Base-by-base conservation (phyloP, 2,329 filamentous ascomycete species). In the Cladophialophora exuberans region DNA sequence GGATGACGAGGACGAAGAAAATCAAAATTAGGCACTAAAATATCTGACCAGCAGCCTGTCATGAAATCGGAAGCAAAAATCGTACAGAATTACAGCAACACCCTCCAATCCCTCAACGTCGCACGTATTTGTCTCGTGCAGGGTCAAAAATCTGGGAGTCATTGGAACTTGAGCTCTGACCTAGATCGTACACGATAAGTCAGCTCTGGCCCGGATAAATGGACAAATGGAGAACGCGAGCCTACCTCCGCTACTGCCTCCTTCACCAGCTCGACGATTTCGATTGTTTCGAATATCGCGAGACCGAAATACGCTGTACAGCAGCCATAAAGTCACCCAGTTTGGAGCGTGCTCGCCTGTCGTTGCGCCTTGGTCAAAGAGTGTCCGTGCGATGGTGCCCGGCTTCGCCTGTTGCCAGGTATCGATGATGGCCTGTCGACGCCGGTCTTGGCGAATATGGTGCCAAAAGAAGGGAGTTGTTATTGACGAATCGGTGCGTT, bases 301-400 rank as follows among this genome's bases (percentile, higher is more conserved):
- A 17, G 73, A 75, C n/a, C 74, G 72, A 64, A 76, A 76, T 23
- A 76, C 74, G 56, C 73, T 76, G 62, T 76, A 76, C 61, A 76
- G 64, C 65, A 76, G 66, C 74, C 74, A 76, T 13, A 72, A 70
- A 0, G 73, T 71, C 11, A 76, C 74, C 74, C 74, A 76, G 53
- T 76, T 76, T 4, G 74, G 74, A 6, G 70, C 73, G 54, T 76
- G 72, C 62, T 76, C 74, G 54, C 73, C 72, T 23, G 66, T 69
- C 1, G 72, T 75, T 17, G 62, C 65, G 18, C 74, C 74, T 4
- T 65, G 69, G 38, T 75, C 71, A 47, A 76, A 76, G 4, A 73
- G 62, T 18, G 64, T 67, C 6, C 72, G 65, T 20, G 72, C 74
- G 3, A 70, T 61, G 5, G 72, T 59, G 38, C 64, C 62, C 3